Percentiles rank a stretch among this genome's conserved stretches.
Conservation (phyloP, 805 yeast genomes). For the Metschnikowia arizonensis region DNA sequence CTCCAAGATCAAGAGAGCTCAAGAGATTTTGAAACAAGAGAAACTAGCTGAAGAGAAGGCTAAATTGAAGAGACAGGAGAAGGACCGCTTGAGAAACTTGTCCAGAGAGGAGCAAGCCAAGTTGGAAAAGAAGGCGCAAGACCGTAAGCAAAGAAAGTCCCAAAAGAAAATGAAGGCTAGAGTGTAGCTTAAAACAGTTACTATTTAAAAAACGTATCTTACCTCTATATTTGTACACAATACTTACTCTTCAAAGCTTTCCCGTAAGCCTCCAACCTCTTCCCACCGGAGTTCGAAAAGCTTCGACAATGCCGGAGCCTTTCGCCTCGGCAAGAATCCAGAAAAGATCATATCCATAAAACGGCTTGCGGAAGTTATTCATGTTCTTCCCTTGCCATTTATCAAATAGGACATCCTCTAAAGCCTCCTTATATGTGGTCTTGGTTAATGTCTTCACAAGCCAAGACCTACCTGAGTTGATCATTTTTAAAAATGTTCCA, state of each 20-base stretch:
- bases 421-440: slow-evolving; percentile 38
- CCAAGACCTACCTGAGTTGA: slow-evolving; percentile 43
- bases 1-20: slow-evolving; percentile 62
- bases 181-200: slow-evolving; percentile 17
- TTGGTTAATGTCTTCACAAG: slow-evolving; percentile 37
- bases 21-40: slow-evolving; percentile 64
- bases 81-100: slow-evolving; percentile 52
- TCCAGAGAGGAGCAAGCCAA: slow-evolving; percentile 78
- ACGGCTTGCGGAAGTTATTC: slow-evolving; percentile 42
- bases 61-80: slow-evolving; percentile 62
- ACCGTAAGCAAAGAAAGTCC: slow-evolving; percentile 74
- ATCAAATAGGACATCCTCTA: slow-evolving; percentile 38
- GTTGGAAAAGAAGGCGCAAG: slow-evolving; percentile 70
- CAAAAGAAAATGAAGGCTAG: slow-evolving; percentile 56
- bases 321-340: slow-evolving; percentile 50
- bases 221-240: background rate
- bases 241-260: slow-evolving; percentile 25
- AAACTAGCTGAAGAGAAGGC: slow-evolving; percentile 65
- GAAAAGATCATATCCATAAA: slow-evolving; percentile 46
- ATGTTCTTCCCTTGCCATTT: slow-evolving; percentile 45
- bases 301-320: slow-evolving; percentile 51
- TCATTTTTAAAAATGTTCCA: slow-evolving; percentile 45
- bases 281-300: slow-evolving; percentile 51
- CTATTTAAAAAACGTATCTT: background rate
- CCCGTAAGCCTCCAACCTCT: slow-evolving; percentile 58